These are phyloP conservation scores for Lipomyces sp. DNA, from an alignment of 805 yeast species.

Conservation along the genomic window DNA sequence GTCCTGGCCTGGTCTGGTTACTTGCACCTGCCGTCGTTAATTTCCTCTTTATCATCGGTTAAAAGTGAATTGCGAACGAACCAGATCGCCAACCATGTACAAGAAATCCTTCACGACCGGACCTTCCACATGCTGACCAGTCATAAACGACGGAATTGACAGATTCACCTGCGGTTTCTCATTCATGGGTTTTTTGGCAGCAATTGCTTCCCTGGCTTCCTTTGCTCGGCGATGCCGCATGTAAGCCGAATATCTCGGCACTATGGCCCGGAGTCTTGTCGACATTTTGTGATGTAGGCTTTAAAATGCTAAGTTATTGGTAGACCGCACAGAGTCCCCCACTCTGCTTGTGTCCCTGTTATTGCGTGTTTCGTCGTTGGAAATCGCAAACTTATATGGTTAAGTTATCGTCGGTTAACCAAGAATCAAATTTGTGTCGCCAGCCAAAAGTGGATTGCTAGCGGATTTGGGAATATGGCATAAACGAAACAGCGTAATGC, in stretches of 20 bases:
- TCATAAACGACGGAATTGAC: slow-evolving; percentile 16
- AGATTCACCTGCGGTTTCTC: neutral
- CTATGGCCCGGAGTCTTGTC: neutral
- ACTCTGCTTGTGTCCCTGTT: too few species aligned
- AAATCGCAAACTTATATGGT: too few species aligned
- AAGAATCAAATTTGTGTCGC: too few species aligned
- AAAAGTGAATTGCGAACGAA: neutral
- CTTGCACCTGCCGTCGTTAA: slow-evolving; percentile 50
- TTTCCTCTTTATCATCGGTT: neutral
- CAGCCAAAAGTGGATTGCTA: too few species aligned
- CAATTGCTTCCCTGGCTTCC: neutral
- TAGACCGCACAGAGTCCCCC: too few species aligned
- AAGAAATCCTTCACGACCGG: slow-evolving; percentile 8
- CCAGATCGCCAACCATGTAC: slow-evolving; percentile 25
- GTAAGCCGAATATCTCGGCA: slow-evolving; percentile 1
- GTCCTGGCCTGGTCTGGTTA: slow-evolving; percentile 64
- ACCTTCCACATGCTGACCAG: neutral
- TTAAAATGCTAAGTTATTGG: neutral
- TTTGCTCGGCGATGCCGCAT: slow-evolving; percentile 1
- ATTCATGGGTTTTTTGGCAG: neutral
- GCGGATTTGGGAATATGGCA: too few species aligned
- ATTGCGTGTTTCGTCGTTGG: too few species aligned
- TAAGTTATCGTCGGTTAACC: too few species aligned
- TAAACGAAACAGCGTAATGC: too few species aligned
- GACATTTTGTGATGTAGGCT: neutral